Conservation (phyloP, 768 basidiomycete genomes). For the Suillus subaureus region DNA sequence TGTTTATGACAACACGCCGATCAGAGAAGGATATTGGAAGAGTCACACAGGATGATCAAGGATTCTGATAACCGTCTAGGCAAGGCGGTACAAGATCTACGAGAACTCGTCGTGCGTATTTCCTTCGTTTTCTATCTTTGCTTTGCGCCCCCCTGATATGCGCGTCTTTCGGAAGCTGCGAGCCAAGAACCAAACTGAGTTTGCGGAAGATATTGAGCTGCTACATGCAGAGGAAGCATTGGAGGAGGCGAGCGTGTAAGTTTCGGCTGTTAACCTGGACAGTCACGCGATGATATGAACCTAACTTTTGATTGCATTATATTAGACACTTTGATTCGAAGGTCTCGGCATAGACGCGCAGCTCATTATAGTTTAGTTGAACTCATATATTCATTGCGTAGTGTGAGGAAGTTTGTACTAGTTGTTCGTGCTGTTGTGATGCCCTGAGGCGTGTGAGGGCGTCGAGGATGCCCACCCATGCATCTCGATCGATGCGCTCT, state of each 20-base stretch:
- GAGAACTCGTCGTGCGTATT: constrained; percentile 65
- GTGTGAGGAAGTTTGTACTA: background rate
- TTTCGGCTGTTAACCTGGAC: background rate
- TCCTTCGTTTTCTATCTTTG: constrained; percentile 19
- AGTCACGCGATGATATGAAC: constrained; percentile 14
- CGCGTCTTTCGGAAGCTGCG: constrained; percentile 25
- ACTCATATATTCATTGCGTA: background rate
- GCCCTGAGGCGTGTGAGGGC: constrained; percentile 67
- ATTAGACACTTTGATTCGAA: constrained; percentile 6
- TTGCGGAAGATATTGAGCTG: constrained; percentile 43
- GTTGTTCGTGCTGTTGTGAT: constrained; percentile 33
- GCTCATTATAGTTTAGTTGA: constrained; percentile 2
- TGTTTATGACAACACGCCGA: constrained; percentile 9
- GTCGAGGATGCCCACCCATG: constrained; percentile 74
- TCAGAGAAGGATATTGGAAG: constrained; percentile 70
- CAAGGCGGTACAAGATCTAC: constrained; percentile 62
- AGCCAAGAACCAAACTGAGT: constrained; percentile 28
- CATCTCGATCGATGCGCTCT: constrained; percentile 72
- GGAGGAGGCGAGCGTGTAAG: constrained; percentile 51
- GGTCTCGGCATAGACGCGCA: background rate
- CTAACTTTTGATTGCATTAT: constrained; percentile 9
- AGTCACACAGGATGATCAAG: constrained; percentile 79
- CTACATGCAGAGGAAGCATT: constrained; percentile 61
- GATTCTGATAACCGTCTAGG: constrained; percentile 66
- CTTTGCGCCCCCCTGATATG: constrained; percentile 10